Conservation (phyloP, 2,329 filamentous ascomycete species). For the Penicillium sp. region DNA sequence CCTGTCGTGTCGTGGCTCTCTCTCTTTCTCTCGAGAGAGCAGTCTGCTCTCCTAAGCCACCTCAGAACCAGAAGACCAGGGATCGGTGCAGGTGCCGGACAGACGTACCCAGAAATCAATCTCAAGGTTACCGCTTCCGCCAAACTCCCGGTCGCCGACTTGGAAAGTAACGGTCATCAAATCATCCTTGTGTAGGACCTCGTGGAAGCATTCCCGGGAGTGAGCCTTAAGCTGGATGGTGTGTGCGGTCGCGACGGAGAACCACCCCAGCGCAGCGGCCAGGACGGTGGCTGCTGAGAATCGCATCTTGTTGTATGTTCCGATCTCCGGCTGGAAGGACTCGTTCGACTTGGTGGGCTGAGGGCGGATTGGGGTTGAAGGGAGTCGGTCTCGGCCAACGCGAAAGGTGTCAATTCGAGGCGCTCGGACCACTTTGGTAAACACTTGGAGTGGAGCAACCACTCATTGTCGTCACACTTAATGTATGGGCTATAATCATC, state of each 20-base stretch:
- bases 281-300: conserved; percentile 42
- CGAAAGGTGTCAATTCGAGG: conserved; percentile 40
- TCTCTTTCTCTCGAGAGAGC: background rate
- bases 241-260: conserved; percentile 72
- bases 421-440: conserved; percentile 36
- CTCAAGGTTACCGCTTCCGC: conserved; percentile 88
- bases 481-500: too few species aligned
- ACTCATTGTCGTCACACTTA: too few species aligned
- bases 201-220: conserved; percentile 96
- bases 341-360: conserved; percentile 3
- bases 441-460: background rate
- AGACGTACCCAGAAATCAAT: conserved; percentile 93
- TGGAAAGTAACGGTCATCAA: conserved; percentile 99
- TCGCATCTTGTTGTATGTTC: conserved; percentile 37
- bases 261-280: conserved; percentile 55
- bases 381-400: conserved; percentile 19
- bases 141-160: conserved; percentile 90
- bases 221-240: conserved; percentile 95
- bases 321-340: background rate
- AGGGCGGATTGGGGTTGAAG: conserved; percentile 1
- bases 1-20: background rate
- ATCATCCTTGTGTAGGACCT: conserved; percentile 87
- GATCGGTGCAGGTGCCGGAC: background rate
- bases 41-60: conserved; percentile 1
- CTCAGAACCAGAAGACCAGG: background rate